Base-by-base conservation (phyloP, 139 green algal species). In the Astrephomene gubernaculifera region DNA sequence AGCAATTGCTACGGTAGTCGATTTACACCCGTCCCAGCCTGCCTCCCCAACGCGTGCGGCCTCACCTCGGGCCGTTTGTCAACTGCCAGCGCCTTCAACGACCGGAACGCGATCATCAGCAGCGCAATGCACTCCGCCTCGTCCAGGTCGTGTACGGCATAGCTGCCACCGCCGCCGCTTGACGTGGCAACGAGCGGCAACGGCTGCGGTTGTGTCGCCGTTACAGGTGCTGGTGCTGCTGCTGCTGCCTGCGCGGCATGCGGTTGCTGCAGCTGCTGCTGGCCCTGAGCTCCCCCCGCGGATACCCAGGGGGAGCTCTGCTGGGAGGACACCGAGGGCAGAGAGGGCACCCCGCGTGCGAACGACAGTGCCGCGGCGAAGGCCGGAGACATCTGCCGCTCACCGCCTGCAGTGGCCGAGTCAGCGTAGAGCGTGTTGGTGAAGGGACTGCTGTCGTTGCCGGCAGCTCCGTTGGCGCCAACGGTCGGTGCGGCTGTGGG, bases 11-110 rank as follows among this genome's bases (percentile, higher is more conserved):
- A n/a, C n/a, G n/a, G n/a, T n/a, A n/a, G n/a, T n/a, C n/a, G n/a
- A n/a, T n/a, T n/a, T n/a, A n/a, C n/a, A n/a, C 57, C 57, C 57
- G 57, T 24, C 57, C 22, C 17, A 24, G 19, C 14, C 57, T 24
- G 17, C 4, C 38, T 54, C 68, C 5, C 57, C 14, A 4, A 12
- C 39, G 0, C 39, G 14, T 22, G 33, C 14, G 19, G 29, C 1
- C 84, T 49, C 54, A 94, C 89, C 87, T 94, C 91, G 19, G 91
- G 91, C 39, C 91, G 75, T 10, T 53, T 41, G 81, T 94, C 91
- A 71, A 88, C 64, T 31, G 81, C 57, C 61, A 85, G 39, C 33
- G 71, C 36, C 71, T 87, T 78, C 33, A 90, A 80, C 1, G 86
- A 70, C n/a, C 78, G 49, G 71, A 87, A 89, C 33, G 95, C 79